Percentiles rank a stretch among this genome's conserved stretches.
Conservation (phyloP, 371 early-diverging fungal species). For the Rhizomucor pusillus region DNA sequence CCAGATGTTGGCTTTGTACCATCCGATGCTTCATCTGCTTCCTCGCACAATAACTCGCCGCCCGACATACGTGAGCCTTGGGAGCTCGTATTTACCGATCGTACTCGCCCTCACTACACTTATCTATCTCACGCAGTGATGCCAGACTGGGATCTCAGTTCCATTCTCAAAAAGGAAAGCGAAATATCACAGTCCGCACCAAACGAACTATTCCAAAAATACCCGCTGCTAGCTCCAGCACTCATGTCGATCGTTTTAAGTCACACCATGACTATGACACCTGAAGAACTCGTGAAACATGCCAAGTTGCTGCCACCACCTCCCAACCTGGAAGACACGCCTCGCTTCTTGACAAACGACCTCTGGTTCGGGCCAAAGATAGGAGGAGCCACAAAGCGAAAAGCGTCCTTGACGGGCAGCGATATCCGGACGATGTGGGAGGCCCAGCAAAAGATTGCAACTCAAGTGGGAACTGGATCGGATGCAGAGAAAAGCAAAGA, state of each 20-base stretch:
- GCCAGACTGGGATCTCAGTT: slow-evolving; percentile 39
- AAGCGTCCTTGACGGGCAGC: slow-evolving; percentile 5
- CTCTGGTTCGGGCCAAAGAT: slow-evolving; percentile 11
- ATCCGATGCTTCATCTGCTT: slow-evolving; percentile 17
- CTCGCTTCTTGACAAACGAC: slow-evolving; percentile 8
- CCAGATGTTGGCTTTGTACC: slow-evolving; percentile 1
- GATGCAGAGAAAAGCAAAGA: neutral
- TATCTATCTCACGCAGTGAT: slow-evolving; percentile 39
- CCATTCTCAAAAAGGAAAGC: slow-evolving; percentile 23
- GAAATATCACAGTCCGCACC: neutral
- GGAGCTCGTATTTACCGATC: slow-evolving; percentile 22
- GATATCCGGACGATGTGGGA: slow-evolving; percentile 16
- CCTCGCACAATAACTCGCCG: slow-evolving; percentile 27
- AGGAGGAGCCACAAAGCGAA: too few relatives aligned
- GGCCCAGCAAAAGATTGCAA: slow-evolving; percentile 1
- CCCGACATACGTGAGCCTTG: slow-evolving; percentile 23
- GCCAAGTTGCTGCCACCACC: slow-evolving; percentile 21
- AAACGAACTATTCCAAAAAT: slow-evolving; percentile 20
- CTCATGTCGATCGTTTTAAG: slow-evolving; percentile 42
- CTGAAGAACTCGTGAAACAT: slow-evolving; percentile 26
- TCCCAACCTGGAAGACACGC: slow-evolving; percentile 1
- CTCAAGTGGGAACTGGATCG: too few relatives aligned
- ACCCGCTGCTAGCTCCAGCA: slow-evolving; percentile 43
- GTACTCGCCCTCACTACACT: slow-evolving; percentile 14
- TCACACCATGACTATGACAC: slow-evolving; percentile 46